These are phyloP conservation scores for Picea abies DNA, from an alignment of 83 land plant species.

Conservation along the genomic window DNA sequence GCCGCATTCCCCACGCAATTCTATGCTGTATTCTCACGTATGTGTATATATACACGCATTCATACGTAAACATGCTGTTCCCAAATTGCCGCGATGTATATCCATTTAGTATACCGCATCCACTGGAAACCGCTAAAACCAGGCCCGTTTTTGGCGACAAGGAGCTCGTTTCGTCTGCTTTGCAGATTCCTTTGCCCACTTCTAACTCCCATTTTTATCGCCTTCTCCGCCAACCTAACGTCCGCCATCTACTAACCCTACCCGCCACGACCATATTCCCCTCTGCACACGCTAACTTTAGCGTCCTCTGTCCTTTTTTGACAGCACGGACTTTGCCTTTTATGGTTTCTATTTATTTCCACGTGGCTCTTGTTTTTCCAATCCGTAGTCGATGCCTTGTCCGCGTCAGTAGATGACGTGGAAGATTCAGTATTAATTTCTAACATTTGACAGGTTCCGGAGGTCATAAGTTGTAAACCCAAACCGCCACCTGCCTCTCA, in stretches of 20 bases:
- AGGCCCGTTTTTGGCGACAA: conserved; percentile 3
- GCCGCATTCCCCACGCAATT: conserved; percentile 16
- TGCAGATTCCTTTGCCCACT: background rate
- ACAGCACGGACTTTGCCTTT: no score
- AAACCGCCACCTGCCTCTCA: no score
- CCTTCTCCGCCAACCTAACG: background rate
- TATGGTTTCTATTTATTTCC: no score
- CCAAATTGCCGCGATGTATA: background rate
- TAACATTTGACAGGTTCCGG: no score
- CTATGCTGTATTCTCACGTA: conserved; percentile 15
- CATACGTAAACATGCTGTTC: background rate
- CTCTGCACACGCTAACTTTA: no score
- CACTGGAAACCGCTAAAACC: conserved; percentile 14
- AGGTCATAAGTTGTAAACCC: no score
- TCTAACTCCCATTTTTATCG: background rate
- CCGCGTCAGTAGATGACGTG: no score
- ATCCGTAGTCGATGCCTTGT: no score
- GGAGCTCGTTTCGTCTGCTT: conserved; percentile 5
- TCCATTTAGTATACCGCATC: background rate
- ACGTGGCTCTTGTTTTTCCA: no score
- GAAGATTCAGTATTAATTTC: no score
- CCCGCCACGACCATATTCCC: background rate
- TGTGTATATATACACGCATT: background rate
- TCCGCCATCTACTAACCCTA: background rate
- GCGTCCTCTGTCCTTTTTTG: no score